phyloP scores from a whole-genome alignment of 148 eudicot genomes.

The Talinum fruticosum region DNA sequence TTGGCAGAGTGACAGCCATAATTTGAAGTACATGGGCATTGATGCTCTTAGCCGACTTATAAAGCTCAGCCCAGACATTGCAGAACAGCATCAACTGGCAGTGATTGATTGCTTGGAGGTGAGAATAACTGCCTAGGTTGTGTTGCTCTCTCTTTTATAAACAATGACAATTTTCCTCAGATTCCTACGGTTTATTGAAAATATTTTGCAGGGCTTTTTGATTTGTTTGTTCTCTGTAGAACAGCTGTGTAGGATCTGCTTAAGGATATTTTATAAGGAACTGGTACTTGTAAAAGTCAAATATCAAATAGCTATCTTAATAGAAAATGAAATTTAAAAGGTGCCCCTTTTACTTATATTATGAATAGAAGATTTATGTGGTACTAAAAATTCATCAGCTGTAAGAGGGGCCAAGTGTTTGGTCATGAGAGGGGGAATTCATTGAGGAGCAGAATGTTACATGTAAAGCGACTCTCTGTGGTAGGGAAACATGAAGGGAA shows the following conservation, averaged over 20 bases:
- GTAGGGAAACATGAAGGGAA: neutral
- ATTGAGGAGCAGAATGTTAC: neutral
- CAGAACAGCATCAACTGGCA: constrained; percentile 97
- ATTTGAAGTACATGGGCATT: constrained; percentile 94
- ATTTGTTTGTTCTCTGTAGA: neutral
- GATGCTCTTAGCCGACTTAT: constrained; percentile 92
- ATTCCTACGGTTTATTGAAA: neutral
- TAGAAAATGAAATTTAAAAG: neutral
- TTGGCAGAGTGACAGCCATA: constrained; percentile 93
- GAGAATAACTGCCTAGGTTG: constrained; percentile 23
- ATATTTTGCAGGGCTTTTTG: neutral
- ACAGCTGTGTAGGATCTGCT: neutral
- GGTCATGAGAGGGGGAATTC: neutral
- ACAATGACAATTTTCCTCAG: neutral
- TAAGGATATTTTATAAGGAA: neutral
- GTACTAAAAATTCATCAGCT: neutral
- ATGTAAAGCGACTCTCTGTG: neutral
- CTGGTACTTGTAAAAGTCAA: neutral
- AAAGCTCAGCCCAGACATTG: constrained; percentile 88
- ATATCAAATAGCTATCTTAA: neutral
- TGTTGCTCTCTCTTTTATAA: neutral
- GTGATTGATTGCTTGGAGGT: constrained; percentile 99
- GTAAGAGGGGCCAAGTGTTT: neutral
- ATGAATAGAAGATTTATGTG: neutral
- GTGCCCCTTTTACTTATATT: neutral